Percentiles rank a stretch among this genome's conserved stretches.
These are phyloP conservation scores for Saccharomycopsis amapae DNA, from an alignment of 805 yeast genomes.

Conservation along the genomic window DNA sequence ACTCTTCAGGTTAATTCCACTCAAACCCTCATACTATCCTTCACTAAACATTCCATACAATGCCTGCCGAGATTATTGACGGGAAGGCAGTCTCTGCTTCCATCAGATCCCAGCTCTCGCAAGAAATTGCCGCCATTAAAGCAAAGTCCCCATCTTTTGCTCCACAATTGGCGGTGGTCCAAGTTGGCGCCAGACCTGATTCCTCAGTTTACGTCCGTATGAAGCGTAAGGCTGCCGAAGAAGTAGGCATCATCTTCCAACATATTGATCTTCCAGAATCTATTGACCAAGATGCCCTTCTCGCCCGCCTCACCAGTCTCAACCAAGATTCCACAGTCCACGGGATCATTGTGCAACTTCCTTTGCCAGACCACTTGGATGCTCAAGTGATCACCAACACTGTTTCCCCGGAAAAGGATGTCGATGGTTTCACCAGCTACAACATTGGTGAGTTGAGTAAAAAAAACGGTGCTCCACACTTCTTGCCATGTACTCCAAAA, in stretches of 20 bases:
- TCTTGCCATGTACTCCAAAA: constrained; percentile 79
- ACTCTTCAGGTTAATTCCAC: no score
- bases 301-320: constrained; percentile 46
- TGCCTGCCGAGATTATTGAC: constrained; percentile 15
- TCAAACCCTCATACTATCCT: no score
- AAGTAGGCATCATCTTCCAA: constrained; percentile 57
- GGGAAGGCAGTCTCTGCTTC: constrained; percentile 20
- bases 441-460: constrained; percentile 74
- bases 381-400: constrained; percentile 62
- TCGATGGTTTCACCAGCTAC: constrained; percentile 75
- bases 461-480: constrained; percentile 62
- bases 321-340: constrained; percentile 56
- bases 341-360: constrained; percentile 72
- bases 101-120: constrained; percentile 9
- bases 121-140: constrained; percentile 36
- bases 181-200: constrained; percentile 72
- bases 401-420: constrained; percentile 63
- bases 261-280: constrained; percentile 52
- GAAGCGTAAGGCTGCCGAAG: constrained; percentile 72
- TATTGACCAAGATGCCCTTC: constrained; percentile 48
- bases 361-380: constrained; percentile 64
- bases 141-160: constrained; percentile 44
- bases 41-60: no score
- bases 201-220: constrained; percentile 75
- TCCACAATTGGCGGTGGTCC: constrained; percentile 65